Evolutionary conservation across 495 filamentous ascomycete species (phyloP).

Genomic region (Cryomyces minteri): DNA sequence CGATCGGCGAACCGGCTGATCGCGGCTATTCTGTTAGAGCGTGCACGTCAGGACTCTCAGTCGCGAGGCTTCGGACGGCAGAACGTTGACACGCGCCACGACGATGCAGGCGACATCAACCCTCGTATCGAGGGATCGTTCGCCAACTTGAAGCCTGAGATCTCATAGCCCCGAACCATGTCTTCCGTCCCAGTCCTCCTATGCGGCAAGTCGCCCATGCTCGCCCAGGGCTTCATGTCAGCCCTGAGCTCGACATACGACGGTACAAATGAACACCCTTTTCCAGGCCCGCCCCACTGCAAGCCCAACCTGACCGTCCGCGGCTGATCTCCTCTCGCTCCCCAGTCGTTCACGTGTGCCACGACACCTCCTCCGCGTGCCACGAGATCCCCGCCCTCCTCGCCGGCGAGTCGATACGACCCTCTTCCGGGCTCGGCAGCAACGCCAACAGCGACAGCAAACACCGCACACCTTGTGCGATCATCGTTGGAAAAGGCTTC

Average conservation of each 20-base stretch:
- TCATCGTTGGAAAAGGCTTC: constrained; percentile 6
- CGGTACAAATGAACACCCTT: not conserved
- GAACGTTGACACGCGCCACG: no score
- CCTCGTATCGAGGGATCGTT: no score
- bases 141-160: no score
- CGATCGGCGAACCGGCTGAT: no score
- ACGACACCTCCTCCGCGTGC: not conserved
- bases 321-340: not conserved
- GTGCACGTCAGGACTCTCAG: no score
- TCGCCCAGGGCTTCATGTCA: constrained; percentile 2
- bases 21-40: no score
- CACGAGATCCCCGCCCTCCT: constrained; percentile 4
- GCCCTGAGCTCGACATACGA: constrained; percentile 6
- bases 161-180: no score
- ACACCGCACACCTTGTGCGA: not conserved
- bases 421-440: constrained; percentile 1
- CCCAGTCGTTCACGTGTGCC: constrained; percentile 6
- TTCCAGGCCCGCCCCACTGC: not conserved
- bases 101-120: no score
- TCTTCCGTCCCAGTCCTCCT: constrained; percentile 5
- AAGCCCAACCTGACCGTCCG: not conserved
- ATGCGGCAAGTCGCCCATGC: constrained; percentile 4
- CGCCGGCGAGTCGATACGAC: not conserved
- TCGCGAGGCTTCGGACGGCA: no score
- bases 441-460: not conserved